Evolutionary conservation across 192 early-diverging fungal genomes (phyloP), one percentile per base, ranked within the genome.

Genomic region (Thamnidium elegans): DNA sequence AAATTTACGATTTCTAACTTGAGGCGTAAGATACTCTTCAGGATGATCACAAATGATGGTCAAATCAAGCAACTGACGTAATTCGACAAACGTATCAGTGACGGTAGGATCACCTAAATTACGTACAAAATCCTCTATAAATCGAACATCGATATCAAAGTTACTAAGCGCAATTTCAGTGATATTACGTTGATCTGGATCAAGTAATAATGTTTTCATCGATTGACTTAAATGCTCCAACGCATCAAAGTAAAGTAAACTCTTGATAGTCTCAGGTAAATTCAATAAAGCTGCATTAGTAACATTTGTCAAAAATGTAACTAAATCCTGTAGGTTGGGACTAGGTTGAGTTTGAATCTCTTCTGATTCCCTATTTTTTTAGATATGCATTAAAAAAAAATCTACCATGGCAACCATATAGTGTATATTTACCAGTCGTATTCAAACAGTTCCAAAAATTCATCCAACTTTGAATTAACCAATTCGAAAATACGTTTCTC

Each of bases 401-500:
- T 13, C 6, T 26, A 19, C 3, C 8, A 36, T 23, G 13, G 19
- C 14, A 52, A 39, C 23, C 2, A 30, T 20, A 2, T 3, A 26
- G 5, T 14, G 30, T 8, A 60, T 13, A 34, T 46, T 32, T 75
- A 89, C 92, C 92, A 94, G 34, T 94, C 90, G 69, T 94, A 95
- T 67, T 91, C 90, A 10, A 87, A 87, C 10, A 91, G 55, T 45
- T 93, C 89, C 26, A 95, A 71, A 58, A 92, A 91, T 31, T 87
- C 84, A 63, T 93, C 91, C 62, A 91, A 82, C 61, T 92, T 95
- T 52, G 80, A 78, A 63, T 94, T 87, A 31, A 95, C 84, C 1
- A 94, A 68, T 47, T 89, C 84, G 47, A 87, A 89, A 44, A 94
- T 88, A 26, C 90, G 84, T 65, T 92, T 90, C 61, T 95, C 93